Percentiles rank a stretch among this genome's conserved stretches.
phyloP scores from a whole-genome alignment of 2,329 filamentous ascomycete genomes.

The Akanthomyces lecanii region DNA sequence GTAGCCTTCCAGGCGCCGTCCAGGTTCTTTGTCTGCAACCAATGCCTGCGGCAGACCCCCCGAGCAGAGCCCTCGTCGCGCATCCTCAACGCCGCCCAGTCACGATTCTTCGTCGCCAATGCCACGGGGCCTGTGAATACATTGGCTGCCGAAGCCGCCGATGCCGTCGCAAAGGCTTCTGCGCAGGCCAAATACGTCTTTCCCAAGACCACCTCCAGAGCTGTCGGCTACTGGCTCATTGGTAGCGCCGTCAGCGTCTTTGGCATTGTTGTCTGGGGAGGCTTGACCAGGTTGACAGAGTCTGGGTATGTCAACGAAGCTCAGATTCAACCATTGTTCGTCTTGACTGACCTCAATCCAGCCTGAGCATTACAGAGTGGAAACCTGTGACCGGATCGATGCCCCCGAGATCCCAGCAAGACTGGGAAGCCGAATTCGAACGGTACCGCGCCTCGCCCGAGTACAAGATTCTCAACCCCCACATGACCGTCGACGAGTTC shows the following conservation, averaged over 20 bases:
- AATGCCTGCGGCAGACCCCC: conserved; percentile 40
- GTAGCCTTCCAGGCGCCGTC: conserved; percentile 36
- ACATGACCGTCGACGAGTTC: conserved; percentile 91
- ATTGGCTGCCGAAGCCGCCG: conserved; percentile 26
- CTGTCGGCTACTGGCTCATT: conserved; percentile 87
- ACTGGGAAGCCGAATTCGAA: conserved; percentile 90
- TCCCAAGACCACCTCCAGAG: conserved; percentile 64
- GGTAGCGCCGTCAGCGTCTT: conserved; percentile 91
- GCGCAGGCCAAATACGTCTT: conserved; percentile 37
- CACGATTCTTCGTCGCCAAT: conserved; percentile 36
- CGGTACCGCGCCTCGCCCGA: conserved; percentile 93
- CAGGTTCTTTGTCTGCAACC: conserved; percentile 44
- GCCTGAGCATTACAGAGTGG: conserved; percentile 98
- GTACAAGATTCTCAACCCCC: conserved; percentile 84
- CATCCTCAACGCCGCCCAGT: conserved; percentile 38
- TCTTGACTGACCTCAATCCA: conserved; percentile 32
- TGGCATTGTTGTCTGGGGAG: conserved; percentile 93
- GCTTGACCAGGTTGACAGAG: conserved; percentile 88
- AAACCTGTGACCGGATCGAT: conserved; percentile 88
- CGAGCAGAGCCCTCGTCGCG: conserved; percentile 34
- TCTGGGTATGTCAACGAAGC: conserved; percentile 65
- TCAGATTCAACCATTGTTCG: background rate
- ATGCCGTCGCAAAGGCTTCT: conserved; percentile 25
- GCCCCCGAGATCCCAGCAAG: conserved; percentile 70
- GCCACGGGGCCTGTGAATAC: conserved; percentile 27